Evolutionary conservation across 371 early-diverging fungal species (phyloP).

Genomic region (Mortierella sp.): DNA sequence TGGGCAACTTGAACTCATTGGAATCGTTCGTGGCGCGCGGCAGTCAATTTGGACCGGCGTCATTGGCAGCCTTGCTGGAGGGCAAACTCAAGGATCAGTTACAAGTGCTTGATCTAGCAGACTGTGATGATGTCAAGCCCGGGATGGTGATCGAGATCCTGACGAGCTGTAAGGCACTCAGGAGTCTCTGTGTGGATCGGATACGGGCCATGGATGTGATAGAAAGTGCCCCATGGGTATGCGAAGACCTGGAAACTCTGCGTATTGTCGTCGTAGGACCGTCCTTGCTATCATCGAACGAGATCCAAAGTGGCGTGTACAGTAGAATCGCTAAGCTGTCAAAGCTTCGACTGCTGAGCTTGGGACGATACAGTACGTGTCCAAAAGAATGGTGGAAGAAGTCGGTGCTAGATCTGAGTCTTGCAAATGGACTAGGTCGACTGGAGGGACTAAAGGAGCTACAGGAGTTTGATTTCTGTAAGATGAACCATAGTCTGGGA

Average conservation of each 20-base stretch:
- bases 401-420: slow-evolving; percentile 29
- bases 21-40: slow-evolving; percentile 12
- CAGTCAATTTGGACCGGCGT: slow-evolving; percentile 7
- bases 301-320: slow-evolving; percentile 18
- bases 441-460: slow-evolving; percentile 16
- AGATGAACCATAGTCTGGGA: slow-evolving; percentile 23
- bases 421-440: slow-evolving; percentile 16
- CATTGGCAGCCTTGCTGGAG: slow-evolving; percentile 1
- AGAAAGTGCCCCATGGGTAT: slow-evolving; percentile 16
- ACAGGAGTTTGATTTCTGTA: slow-evolving; percentile 36
- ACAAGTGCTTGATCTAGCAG: slow-evolving; percentile 19
- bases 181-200: slow-evolving; percentile 28
- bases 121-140: slow-evolving; percentile 12
- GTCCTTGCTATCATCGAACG: not conserved
- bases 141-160: slow-evolving; percentile 20
- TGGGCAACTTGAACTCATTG: not conserved
- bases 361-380: slow-evolving; percentile 8
- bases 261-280: slow-evolving; percentile 27
- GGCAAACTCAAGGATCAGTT: slow-evolving; percentile 3
- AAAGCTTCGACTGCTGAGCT: slow-evolving; percentile 18
- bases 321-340: slow-evolving; percentile 14
- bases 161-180: slow-evolving; percentile 14
- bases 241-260: slow-evolving; percentile 23
- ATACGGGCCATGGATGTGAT: slow-evolving; percentile 11
- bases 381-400: slow-evolving; percentile 1